Evolutionary conservation across 352 stramenopile species (phyloP), one percentile per base, ranked within the genome.

Genomic region (Phytopythium helicoides): DNA sequence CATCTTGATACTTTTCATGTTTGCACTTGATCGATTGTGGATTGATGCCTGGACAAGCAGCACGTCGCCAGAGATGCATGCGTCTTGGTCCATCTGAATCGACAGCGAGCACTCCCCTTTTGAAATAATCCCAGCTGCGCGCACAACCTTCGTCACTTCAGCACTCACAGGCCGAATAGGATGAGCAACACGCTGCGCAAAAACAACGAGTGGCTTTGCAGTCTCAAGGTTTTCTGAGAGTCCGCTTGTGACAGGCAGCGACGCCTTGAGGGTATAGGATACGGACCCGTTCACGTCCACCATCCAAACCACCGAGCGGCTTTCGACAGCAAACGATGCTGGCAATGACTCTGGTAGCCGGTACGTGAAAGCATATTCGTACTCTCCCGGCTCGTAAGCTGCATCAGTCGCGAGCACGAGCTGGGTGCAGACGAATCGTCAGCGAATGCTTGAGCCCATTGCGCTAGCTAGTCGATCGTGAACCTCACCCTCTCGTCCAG

Each of bases 341-440:
- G 72, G 67, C 19, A 88, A 51, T 6, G 69, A 62, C 40, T 82
- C 67, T 0, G 50, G 56, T 15, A 92, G 54, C 10, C 64, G 62
- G 51, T 83, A 87, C 40, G 56, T 61, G 59, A 92, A 83, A 3
- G 75, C 71, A 45, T 81, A 92, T 38, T 86, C 70, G 60, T 92
- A 92, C 58, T 90, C 71, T 3, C 45, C 45, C 1, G 45, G 45
- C 5, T 41, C 28, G 31, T 41, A 52, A 16, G 31, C 1, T 7
- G 15, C n/a, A 15, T 40, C 9, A 0, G 28, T 31, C n/a, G 9
- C 11, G 3, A 52, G 18, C 3, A 40, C 45, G 16, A 52, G 25
- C 45, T 52, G 18, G 14, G 10, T 7, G 16, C 15, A 25, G 7
- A 26, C 3, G 44, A 37, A 36, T n/a, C n/a, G n/a, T n/a, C n/a